Percentiles rank a stretch among this genome's conserved stretches.
phyloP scores from a whole-genome alignment of 2,329 filamentous ascomycete species.

The Aspergillus tubingensis region DNA sequence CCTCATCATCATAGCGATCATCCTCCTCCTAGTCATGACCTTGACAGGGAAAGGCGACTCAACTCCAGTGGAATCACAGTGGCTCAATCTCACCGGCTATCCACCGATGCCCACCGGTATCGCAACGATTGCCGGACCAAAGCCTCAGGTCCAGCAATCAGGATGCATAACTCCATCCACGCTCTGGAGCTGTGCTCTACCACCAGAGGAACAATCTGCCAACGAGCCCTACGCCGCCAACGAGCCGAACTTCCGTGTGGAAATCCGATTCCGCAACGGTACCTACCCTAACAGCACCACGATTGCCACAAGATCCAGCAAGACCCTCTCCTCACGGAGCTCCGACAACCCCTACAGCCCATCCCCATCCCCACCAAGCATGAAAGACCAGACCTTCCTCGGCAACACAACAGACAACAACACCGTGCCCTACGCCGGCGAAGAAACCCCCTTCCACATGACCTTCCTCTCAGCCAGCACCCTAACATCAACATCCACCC shows the following conservation, averaged over 20 bases:
- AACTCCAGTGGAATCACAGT: slow-evolving; percentile 56
- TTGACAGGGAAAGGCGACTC: slow-evolving; percentile 51
- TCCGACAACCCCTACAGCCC: slow-evolving; percentile 43
- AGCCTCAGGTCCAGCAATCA: slow-evolving; percentile 63
- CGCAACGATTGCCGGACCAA: slow-evolving; percentile 73
- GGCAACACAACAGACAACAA: slow-evolving; percentile 83
- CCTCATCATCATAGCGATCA: slow-evolving; percentile 58
- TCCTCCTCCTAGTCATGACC: slow-evolving; percentile 59
- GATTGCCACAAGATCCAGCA: slow-evolving; percentile 44
- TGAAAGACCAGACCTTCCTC: slow-evolving; percentile 75
- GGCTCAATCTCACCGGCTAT: slow-evolving; percentile 83
- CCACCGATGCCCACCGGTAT: slow-evolving; percentile 85
- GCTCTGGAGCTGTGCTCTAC: slow-evolving; percentile 83
- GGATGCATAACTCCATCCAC: slow-evolving; percentile 72
- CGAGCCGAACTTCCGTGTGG: slow-evolving; percentile 76
- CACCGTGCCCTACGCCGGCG: slow-evolving; percentile 72
- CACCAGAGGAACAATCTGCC: slow-evolving; percentile 71
- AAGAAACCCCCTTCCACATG: slow-evolving; percentile 86
- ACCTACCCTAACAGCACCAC: slow-evolving; percentile 64
- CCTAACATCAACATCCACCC: slow-evolving; percentile 42
- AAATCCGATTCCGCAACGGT: slow-evolving; percentile 66
- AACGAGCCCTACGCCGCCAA: slow-evolving; percentile 65
- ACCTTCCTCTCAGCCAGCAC: slow-evolving; percentile 58
- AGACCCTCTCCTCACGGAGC: slow-evolving; percentile 25
- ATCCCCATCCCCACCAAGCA: slow-evolving; percentile 50